These are phyloP conservation scores for Aspergillus kassunensis DNA, from an alignment of 495 filamentous ascomycete genomes.

Conservation along the genomic window DNA sequence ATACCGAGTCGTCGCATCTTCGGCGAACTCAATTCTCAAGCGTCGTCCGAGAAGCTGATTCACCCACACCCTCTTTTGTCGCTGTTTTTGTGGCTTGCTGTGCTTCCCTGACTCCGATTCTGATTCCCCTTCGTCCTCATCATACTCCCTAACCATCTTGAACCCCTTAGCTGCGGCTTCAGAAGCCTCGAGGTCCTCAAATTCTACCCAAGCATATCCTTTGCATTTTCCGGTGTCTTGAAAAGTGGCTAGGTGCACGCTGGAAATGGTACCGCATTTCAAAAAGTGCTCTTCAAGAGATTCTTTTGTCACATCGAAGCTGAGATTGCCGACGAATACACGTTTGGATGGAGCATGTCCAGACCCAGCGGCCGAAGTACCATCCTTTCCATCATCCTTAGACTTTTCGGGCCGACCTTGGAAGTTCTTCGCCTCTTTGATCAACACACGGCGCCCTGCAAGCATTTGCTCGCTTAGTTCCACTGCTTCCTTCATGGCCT, in stretches of 20 bases:
- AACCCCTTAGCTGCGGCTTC: constrained; percentile 79
- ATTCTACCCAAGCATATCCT: constrained; percentile 92
- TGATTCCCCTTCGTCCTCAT: constrained; percentile 52
- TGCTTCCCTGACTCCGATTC: constrained; percentile 28
- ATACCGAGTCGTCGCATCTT: constrained; percentile 81
- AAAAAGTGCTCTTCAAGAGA: constrained; percentile 72
- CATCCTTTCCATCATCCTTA: constrained; percentile 36
- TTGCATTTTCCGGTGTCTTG: constrained; percentile 98
- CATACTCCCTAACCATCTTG: constrained; percentile 59
- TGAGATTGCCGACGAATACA: constrained; percentile 89
- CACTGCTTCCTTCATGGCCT: constrained; percentile 66
- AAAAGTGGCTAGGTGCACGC: constrained; percentile 87
- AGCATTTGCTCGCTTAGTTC: constrained; percentile 76
- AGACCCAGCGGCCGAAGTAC: constrained; percentile 29
- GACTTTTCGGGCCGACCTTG: constrained; percentile 68
- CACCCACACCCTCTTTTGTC: constrained; percentile 71
- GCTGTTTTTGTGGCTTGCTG: constrained; percentile 52
- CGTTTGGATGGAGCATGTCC: constrained; percentile 66
- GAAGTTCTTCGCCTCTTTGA: constrained; percentile 86
- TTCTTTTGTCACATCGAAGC: constrained; percentile 80
- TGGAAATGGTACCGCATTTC: constrained; percentile 73
- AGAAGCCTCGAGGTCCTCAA: constrained; percentile 71
- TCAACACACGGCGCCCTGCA: constrained; percentile 71
- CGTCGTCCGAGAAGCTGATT: constrained; percentile 73
- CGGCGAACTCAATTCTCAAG: constrained; percentile 87